Base-by-base conservation (phyloP, 169 alveolate species). In the Theileria parva region DNA sequence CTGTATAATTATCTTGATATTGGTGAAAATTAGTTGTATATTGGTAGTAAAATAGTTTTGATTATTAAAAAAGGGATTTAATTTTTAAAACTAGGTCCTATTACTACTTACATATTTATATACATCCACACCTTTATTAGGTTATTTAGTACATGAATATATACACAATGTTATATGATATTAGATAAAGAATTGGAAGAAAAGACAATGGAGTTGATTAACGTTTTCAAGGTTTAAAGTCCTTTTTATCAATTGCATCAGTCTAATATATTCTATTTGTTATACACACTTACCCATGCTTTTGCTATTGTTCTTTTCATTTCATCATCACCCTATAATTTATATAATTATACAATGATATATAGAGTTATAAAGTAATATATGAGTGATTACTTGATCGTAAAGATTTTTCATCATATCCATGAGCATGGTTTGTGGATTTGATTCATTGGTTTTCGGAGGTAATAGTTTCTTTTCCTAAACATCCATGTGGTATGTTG, bases 291-390 rank as follows among this genome's bases (percentile, higher is more conserved):
- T 9, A 94, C 86, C 98, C 98, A 95, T 51, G 98, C 98, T 81
- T 95, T 96, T n/a, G 98, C 98, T 50, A 95, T 95, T 57, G 98
- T 95, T 69, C 97, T 87, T 75, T 95, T 95, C 98, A 95, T 95
- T 32, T 95, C 96, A 63, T 95, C 97, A 76, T 95, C 98, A 1
- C 98, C 98, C 74, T 73, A 37, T 55, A 30, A 57, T 70, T 19
- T 21, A 19, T 28, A 65, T 65, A 44, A 25, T 19, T 65, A 44
- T 19, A 4, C 1, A 32, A 65, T 65, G 0, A 37, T 27, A 21
- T 25, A 21, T 28, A 21, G 74, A 9, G 30, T 37, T 7, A 2
- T 65, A 19, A 1, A 25, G 15, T 21, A 12, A 65, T 57, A 17
- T 19, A 57, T 57, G 13, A 32, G 28, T 12, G 9, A 25, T 5